phyloP scores from a whole-genome alignment of 2,329 filamentous ascomycete species.

The Ascocoryne sarcoides region DNA sequence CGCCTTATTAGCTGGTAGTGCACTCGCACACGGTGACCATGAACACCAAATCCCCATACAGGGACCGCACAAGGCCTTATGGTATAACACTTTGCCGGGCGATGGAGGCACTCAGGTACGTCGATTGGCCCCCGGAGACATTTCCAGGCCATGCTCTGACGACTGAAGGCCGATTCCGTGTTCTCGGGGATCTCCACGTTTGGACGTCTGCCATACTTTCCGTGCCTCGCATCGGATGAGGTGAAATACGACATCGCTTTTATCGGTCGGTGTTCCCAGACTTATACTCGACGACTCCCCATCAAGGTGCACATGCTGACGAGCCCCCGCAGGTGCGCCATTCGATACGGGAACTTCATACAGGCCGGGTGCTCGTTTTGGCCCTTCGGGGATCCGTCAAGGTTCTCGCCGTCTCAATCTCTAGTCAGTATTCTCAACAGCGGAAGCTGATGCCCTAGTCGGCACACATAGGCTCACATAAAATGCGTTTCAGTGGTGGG shows the following conservation, averaged over 20 bases:
- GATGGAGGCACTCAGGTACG: constrained; percentile 74
- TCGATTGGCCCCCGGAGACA: constrained; percentile 5
- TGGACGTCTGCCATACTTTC: constrained; percentile 67
- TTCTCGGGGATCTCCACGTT: constrained; percentile 86
- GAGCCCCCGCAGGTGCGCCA: constrained; percentile 50
- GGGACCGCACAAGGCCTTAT: constrained; percentile 65
- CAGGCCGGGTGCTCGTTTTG: constrained; percentile 74
- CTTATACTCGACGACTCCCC: constrained; percentile 5
- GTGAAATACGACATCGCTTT: constrained; percentile 80
- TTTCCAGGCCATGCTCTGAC: constrained; percentile 13
- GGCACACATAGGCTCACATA: constrained; percentile 30
- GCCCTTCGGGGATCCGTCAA: constrained; percentile 76
- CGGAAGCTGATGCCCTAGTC: constrained; percentile 18
- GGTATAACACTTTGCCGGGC: constrained; percentile 76
- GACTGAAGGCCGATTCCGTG: constrained; percentile 65
- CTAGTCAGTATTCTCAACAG: constrained; percentile 51
- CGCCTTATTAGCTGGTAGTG: constrained; percentile 37
- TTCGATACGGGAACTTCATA: constrained; percentile 86
- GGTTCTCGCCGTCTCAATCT: constrained; percentile 79
- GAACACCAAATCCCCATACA: constrained; percentile 36
- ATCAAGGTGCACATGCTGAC: constrained; percentile 10
- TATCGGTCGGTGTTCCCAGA: constrained; percentile 45
- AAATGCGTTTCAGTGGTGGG: constrained; percentile 55
- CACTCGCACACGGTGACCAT: constrained; percentile 94
- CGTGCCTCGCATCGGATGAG: constrained; percentile 61